phyloP scores from a whole-genome alignment of 225 moss, liverwort and hornwort genomes.

The Physcomitrellopsis africana region DNA sequence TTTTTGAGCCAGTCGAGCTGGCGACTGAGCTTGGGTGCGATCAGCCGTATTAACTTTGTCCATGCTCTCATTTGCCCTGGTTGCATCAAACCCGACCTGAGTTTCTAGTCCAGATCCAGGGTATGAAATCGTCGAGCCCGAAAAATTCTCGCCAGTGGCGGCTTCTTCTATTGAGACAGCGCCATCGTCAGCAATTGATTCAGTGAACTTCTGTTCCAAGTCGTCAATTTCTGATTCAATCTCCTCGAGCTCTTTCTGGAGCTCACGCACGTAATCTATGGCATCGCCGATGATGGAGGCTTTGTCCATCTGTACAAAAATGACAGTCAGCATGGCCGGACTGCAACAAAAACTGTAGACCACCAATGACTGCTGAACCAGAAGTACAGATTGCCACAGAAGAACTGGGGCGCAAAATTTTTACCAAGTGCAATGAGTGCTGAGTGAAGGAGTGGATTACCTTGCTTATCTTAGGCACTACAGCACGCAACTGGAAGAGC shows the following conservation, averaged over 20 bases:
- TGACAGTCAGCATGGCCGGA: conserved; percentile 5
- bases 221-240: conserved; percentile 54
- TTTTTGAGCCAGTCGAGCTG: conserved; percentile 50
- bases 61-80: background rate
- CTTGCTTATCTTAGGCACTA: conserved; percentile 70
- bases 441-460: conserved; percentile 16
- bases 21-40: conserved; percentile 20
- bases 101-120: conserved; percentile 31
- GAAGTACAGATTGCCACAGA: too few species aligned
- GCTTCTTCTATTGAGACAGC: conserved; percentile 35
- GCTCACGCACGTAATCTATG: conserved; percentile 64
- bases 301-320: conserved; percentile 56
- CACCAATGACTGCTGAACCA: too few species aligned
- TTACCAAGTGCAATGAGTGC: background rate
- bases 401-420: too few species aligned
- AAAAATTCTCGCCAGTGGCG: conserved; percentile 58
- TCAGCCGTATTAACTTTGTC: conserved; percentile 29
- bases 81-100: background rate
- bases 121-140: conserved; percentile 30
- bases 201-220: conserved; percentile 56
- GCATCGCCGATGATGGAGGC: conserved; percentile 65
- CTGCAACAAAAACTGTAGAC: background rate
- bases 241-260: conserved; percentile 63
- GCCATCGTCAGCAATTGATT: conserved; percentile 45
- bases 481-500: conserved; percentile 57